These are phyloP conservation scores for Pezicula radicicola DNA, from an alignment of 2,329 filamentous ascomycete genomes.

Conservation along the genomic window DNA sequence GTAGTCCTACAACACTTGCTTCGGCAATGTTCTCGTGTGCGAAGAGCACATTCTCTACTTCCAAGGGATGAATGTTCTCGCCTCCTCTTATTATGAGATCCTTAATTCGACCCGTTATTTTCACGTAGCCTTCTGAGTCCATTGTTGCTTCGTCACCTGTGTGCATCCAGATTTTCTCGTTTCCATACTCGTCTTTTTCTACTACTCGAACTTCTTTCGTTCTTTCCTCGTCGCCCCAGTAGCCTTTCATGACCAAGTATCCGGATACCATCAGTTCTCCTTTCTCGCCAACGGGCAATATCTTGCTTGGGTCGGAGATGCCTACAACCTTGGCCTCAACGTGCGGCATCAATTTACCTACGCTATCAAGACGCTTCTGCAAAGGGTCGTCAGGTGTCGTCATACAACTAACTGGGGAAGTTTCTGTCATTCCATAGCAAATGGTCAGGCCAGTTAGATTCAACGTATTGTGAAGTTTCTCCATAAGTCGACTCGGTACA, in stretches of 20 bases:
- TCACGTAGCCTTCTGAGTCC: conserved; percentile 78
- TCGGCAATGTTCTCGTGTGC: conserved; percentile 69
- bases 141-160: conserved; percentile 90
- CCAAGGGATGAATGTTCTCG: conserved; percentile 93
- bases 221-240: conserved; percentile 71
- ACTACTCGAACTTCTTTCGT: conserved; percentile 67
- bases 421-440: conserved; percentile 60
- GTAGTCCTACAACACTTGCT: conserved; percentile 78
- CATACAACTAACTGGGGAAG: conserved; percentile 55
- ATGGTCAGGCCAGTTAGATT: conserved; percentile 84
- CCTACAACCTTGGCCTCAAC: conserved; percentile 76
- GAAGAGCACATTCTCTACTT: conserved; percentile 86
- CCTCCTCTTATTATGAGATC: conserved; percentile 93
- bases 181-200: conserved; percentile 29
- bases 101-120: conserved; percentile 89
- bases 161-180: conserved; percentile 70
- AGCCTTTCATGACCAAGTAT: conserved; percentile 88
- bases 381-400: conserved; percentile 66
- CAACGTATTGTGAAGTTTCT: conserved; percentile 66
- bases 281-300: conserved; percentile 61
- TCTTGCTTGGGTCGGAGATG: conserved; percentile 52
- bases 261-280: conserved; percentile 84
- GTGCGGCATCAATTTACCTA: conserved; percentile 82
- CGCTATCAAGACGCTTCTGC: conserved; percentile 62
- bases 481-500: conserved; percentile 82